Evolutionary conservation across 805 yeast species (phyloP).

Genomic region (Vanderwaltozyma tropicalis): DNA sequence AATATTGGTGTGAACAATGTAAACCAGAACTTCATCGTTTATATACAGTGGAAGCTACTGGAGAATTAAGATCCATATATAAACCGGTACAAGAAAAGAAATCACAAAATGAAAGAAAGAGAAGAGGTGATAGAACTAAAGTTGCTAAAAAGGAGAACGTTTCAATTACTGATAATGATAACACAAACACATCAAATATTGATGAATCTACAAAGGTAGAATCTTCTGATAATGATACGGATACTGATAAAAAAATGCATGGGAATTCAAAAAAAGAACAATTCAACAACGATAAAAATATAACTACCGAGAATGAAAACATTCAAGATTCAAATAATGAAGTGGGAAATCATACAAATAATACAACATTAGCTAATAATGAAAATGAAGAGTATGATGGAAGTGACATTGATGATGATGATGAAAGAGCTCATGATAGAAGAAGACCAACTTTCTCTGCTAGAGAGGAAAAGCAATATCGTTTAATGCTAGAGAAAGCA

Average conservation of each 20-base stretch:
- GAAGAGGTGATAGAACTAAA: constrained; percentile 6
- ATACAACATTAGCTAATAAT: constrained; percentile 1
- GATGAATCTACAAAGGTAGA: no score
- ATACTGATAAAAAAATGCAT: no score
- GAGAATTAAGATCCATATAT: constrained; percentile 20
- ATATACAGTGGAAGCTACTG: constrained; percentile 16
- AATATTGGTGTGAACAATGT: constrained; percentile 90
- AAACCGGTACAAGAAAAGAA: constrained; percentile 34
- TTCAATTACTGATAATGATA: background rate
- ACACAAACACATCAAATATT: no score
- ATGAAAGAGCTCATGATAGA: constrained; percentile 22
- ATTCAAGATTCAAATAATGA: no score
- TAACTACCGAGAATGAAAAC: no score
- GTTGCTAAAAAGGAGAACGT: background rate
- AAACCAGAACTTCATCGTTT: constrained; percentile 66
- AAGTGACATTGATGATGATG: constrained; percentile 4
- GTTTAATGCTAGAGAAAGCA: constrained; percentile 33
- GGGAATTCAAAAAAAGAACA: no score
- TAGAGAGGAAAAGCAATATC: constrained; percentile 36
- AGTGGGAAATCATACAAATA: background rate
- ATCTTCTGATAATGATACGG: no score
- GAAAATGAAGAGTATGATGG: constrained; percentile 1
- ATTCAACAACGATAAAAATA: no score
- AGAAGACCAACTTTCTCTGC: constrained; percentile 32
- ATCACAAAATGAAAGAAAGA: constrained; percentile 22